Evolutionary conservation across 768 basidiomycete genomes (phyloP).

Genomic region (Cystobasidium ongulense): DNA sequence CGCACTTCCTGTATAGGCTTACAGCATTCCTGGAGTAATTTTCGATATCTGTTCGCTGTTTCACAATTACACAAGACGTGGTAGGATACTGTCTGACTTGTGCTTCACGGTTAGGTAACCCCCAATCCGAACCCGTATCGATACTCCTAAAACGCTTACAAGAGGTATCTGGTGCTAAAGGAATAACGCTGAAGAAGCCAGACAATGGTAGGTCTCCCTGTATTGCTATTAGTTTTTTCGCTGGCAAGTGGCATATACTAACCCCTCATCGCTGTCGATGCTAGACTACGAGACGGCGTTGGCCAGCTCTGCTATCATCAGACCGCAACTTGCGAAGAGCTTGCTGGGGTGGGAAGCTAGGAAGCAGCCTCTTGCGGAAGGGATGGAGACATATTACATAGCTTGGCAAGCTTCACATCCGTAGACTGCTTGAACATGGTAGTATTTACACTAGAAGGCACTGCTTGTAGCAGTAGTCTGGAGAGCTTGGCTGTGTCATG

Average conservation of each 20-base stretch:
- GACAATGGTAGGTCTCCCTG: constrained; percentile 4
- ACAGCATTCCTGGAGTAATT: constrained; percentile 11
- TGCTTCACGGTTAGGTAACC: neutral
- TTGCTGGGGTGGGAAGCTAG: constrained; percentile 19
- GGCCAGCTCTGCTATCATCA: neutral
- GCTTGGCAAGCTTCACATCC: constrained; percentile 13
- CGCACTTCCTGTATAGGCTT: neutral
- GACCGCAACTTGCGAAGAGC: constrained; percentile 9
- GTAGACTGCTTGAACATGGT: too few species aligned
- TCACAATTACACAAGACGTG: neutral
- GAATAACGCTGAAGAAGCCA: constrained; percentile 1
- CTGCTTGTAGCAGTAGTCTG: neutral
- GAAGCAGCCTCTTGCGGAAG: neutral
- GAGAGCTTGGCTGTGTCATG: too few species aligned
- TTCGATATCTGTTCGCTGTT: neutral
- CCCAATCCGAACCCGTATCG: neutral
- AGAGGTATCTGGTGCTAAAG: constrained; percentile 7
- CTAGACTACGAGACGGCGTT: constrained; percentile 11
- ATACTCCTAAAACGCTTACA: neutral
- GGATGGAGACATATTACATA: constrained; percentile 21
- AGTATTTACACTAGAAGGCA: neutral
- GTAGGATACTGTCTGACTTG: neutral
- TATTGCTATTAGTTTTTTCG: neutral
- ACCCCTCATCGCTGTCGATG: too few species aligned
- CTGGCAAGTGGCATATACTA: neutral